Evolutionary conservation across 805 yeast genomes (phyloP).

Genomic region (Nadsonia fulvescens): DNA sequence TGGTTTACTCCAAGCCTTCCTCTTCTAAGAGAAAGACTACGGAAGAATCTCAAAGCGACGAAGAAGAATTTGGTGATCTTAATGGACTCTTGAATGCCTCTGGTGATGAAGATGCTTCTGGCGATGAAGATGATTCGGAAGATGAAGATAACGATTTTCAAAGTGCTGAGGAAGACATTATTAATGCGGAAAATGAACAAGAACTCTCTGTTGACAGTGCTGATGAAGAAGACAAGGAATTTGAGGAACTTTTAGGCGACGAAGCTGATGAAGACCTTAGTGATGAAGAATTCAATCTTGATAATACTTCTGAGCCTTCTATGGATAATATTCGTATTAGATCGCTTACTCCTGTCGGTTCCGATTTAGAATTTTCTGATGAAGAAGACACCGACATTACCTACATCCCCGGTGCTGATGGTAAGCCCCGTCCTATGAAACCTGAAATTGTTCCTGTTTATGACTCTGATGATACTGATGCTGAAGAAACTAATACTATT

Average conservation of each 20-base stretch:
- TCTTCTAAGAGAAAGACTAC: no score
- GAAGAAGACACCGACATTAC: constrained; percentile 22
- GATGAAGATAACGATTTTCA: constrained; percentile 9
- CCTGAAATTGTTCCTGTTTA: constrained; percentile 93
- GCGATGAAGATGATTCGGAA: no score
- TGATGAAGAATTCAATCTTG: constrained; percentile 13
- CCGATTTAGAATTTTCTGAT: constrained; percentile 16
- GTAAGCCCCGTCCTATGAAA: constrained; percentile 53
- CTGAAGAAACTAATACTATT: constrained; percentile 65
- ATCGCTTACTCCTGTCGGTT: constrained; percentile 21
- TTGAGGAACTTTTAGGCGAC: constrained; percentile 7
- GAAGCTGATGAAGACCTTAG: constrained; percentile 10
- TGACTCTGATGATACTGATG: constrained; percentile 85
- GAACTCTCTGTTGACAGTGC: constrained; percentile 7
- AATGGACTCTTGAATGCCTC: no score
- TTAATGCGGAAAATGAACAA: constrained; percentile 8
- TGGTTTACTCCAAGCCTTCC: no score
- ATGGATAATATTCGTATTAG: constrained; percentile 42
- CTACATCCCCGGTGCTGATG: constrained; percentile 35
- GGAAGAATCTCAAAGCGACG: no score
- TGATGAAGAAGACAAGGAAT: constrained; percentile 7
- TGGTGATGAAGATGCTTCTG: no score
- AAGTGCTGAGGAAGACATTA: constrained; percentile 5
- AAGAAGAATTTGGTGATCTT: no score
- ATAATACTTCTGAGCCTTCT: constrained; percentile 31